phyloP scores from a whole-genome alignment of 768 basidiomycete species.

The Naematelia aurantialba region DNA sequence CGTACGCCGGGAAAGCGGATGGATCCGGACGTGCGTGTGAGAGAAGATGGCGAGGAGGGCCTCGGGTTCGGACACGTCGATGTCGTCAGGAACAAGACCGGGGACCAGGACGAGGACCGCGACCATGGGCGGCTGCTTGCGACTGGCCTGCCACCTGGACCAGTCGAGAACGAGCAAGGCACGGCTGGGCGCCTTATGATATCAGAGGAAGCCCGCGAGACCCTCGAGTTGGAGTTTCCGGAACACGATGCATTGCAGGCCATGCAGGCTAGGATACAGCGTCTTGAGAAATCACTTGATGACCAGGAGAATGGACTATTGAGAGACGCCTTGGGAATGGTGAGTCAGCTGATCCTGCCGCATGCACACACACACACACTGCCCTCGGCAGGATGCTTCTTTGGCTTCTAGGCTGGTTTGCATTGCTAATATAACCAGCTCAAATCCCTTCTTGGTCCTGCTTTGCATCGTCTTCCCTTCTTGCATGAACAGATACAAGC shows the following conservation, averaged over 20 bases:
- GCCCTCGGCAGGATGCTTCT: no score
- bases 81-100: neutral
- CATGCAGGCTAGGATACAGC: conserved; percentile 13
- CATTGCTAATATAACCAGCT: conserved; percentile 13
- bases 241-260: conserved; percentile 14
- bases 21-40: neutral
- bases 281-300: conserved; percentile 7
- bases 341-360: conserved; percentile 8
- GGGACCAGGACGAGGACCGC: neutral
- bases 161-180: neutral
- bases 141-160: neutral
- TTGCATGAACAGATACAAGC: conserved; percentile 32
- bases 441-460: conserved; percentile 21
- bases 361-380: neutral
- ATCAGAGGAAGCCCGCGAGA: neutral
- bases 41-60: conserved; percentile 2
- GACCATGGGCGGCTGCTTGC: neutral
- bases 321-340: conserved; percentile 21
- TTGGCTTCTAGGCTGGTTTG: neutral
- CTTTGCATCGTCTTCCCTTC: conserved; percentile 29
- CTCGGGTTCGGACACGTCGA: conserved; percentile 11
- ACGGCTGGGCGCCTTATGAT: no score
- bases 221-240: conserved; percentile 6
- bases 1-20: conserved; percentile 7
- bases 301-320: conserved; percentile 3